Base-by-base conservation (phyloP, 2,329 filamentous ascomycete genomes). In the Arthrinium phaeospermum region DNA sequence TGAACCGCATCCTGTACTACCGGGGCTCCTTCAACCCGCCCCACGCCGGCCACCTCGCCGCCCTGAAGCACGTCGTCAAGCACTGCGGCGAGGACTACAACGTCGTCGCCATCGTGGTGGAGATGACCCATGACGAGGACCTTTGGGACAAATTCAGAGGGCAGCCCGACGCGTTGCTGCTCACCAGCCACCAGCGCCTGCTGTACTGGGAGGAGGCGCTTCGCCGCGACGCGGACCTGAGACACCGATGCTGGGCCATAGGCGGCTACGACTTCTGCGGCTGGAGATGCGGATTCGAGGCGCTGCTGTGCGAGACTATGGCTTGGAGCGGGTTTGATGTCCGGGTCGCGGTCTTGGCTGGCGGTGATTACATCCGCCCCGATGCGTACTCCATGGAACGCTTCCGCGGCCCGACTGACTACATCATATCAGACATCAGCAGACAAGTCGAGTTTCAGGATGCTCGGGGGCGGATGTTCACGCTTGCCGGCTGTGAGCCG, bases 21-120 rank as follows among this genome's bases (percentile, higher is more conserved):
- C 80, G 80, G 0, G 82, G 82, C 0, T 79, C 78, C 7, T 83
- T 83, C 75, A 83, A 84, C 69, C 82, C 82, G 0, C 81, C 82
- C n/a, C 81, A 83, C 68, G 74, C 72, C 12, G 81, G 81, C 0
- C 82, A 83, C 64, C 68, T 79, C 0, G 71, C 79, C 0, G 76
- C 82, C 6, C 78, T 84, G 0, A 71, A 71, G 0, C 75, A 82
- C 69, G 77, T 77, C 8, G 77, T 79, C 46, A 61, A 72, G 0
- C 76, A 80, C 49, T 75, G 75, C 8, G 78, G 78, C 4, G 67
- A 72, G 1, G 79, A 80, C 22, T 73, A 82, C 7, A 71, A 79
- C 44, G 72, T 82, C 19, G 71, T 79, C 7, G 81, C 75, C 4
- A 81, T 81, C 1, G 75, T 83, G n/a, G 71, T 83, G 22, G 44